Evolutionary conservation across 78 protist genomes (phyloP).

Genomic region (Chrysochromulina tobinii): DNA sequence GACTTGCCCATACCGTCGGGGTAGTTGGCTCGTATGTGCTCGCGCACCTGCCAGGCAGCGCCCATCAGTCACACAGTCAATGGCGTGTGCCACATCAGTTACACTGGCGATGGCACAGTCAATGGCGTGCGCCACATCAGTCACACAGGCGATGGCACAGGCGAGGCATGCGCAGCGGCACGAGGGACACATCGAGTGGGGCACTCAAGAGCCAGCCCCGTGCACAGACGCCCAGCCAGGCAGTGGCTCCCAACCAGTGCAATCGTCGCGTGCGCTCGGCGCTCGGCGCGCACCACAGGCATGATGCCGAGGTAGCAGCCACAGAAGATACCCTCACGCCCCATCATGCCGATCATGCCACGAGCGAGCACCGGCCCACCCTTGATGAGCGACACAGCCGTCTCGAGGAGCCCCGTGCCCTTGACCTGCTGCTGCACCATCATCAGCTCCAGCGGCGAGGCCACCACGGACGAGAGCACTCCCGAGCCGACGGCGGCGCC

Average conservation of each 20-base stretch:
- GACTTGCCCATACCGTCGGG: neutral
- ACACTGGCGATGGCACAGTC: too few species aligned
- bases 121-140: too few species aligned
- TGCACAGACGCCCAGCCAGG: too few species aligned
- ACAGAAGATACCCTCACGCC: neutral
- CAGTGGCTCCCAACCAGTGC: too few species aligned
- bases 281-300: neutral
- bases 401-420: neutral
- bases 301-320: neutral
- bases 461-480: neutral
- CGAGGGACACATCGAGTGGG: too few species aligned
- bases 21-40: neutral
- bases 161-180: too few species aligned
- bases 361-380: neutral
- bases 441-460: conserved; percentile 11
- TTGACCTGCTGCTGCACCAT: conserved; percentile 31
- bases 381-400: too few species aligned
- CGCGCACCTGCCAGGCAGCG: neutral
- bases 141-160: too few species aligned
- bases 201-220: too few species aligned
- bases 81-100: too few species aligned
- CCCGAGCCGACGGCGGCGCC: neutral
- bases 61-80: too few species aligned
- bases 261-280: too few species aligned
- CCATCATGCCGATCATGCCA: neutral